These are phyloP conservation scores for Fusarium stilboides DNA, from an alignment of 2,329 filamentous ascomycete genomes.

Conservation along the genomic window DNA sequence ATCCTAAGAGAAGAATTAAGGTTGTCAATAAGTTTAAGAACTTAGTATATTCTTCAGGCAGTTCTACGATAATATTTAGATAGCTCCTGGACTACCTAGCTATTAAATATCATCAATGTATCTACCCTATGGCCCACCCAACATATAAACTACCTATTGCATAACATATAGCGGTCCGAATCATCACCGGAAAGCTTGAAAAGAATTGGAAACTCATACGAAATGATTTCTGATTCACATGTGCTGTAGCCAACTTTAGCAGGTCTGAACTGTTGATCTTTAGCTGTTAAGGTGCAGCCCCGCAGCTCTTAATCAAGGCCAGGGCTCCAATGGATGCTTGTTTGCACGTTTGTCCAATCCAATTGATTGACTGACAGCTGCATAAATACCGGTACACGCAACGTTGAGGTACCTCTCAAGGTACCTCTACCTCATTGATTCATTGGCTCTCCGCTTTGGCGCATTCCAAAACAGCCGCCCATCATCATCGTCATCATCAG, in stretches of 20 bases:
- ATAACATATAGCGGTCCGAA: background rate
- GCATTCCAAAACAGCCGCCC: slow-evolving; percentile 9
- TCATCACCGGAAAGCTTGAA: background rate
- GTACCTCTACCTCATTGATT: slow-evolving; percentile 13
- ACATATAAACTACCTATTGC: too few species aligned
- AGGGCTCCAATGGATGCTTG: slow-evolving; percentile 6
- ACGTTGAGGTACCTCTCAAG: background rate
- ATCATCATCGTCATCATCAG: slow-evolving; percentile 31
- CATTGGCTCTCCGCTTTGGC: slow-evolving; percentile 32
- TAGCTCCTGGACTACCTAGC: too few species aligned
- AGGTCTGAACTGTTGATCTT: slow-evolving; percentile 6
- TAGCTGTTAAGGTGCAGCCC: slow-evolving; percentile 11
- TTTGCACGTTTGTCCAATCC: slow-evolving; percentile 16
- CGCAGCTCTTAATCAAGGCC: slow-evolving; percentile 13
- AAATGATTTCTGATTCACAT: background rate
- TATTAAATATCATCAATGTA: too few species aligned
- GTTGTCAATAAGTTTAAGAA: too few species aligned
- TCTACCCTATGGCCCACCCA: too few species aligned
- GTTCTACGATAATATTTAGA: too few species aligned
- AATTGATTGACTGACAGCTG: slow-evolving; percentile 13
- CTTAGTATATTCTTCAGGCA: too few species aligned
- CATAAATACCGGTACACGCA: slow-evolving; percentile 6
- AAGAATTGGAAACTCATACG: too few species aligned
- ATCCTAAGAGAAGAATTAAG: too few species aligned
- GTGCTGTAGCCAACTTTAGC: background rate